These are phyloP conservation scores for Agrostemma githago DNA, from an alignment of 148 eudicot genomes.

Conservation along the genomic window DNA sequence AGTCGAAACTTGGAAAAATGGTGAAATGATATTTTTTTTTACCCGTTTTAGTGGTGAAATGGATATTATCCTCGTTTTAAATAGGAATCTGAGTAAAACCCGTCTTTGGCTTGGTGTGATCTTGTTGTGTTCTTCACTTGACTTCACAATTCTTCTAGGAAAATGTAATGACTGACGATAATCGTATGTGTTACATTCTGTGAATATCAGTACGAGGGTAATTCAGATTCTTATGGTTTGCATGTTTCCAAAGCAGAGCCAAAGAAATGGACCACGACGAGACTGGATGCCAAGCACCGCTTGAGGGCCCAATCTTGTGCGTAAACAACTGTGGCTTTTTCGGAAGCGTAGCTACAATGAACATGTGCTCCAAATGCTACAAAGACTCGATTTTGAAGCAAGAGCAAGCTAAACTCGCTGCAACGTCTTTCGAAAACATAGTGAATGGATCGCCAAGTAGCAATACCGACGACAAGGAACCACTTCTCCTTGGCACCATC, in stretches of 20 bases:
- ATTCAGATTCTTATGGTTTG: background rate
- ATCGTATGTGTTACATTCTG: background rate
- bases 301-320: slow-evolving; percentile 55
- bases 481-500: slow-evolving; percentile 17
- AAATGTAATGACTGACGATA: background rate
- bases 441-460: slow-evolving; percentile 55
- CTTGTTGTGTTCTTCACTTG: background rate
- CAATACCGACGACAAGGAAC: slow-evolving; percentile 29
- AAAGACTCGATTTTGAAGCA: slow-evolving; percentile 55
- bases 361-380: slow-evolving; percentile 90
- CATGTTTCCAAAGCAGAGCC: slow-evolving; percentile 24
- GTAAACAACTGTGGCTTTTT: slow-evolving; percentile 83
- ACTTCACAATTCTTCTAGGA: background rate
- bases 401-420: slow-evolving; percentile 68
- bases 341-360: slow-evolving; percentile 71
- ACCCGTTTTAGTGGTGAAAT: too few species aligned
- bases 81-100: background rate
- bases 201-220: background rate
- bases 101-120: background rate
- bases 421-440: slow-evolving; percentile 54
- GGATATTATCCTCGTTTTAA: too few species aligned
- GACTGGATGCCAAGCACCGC: slow-evolving; percentile 54
- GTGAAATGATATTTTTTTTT: too few species aligned
- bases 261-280: slow-evolving; percentile 58
- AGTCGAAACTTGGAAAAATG: too few species aligned